Evolutionary conservation across 352 stramenopile species (phyloP).

Genomic region (Globisporangium okanoganense): DNA sequence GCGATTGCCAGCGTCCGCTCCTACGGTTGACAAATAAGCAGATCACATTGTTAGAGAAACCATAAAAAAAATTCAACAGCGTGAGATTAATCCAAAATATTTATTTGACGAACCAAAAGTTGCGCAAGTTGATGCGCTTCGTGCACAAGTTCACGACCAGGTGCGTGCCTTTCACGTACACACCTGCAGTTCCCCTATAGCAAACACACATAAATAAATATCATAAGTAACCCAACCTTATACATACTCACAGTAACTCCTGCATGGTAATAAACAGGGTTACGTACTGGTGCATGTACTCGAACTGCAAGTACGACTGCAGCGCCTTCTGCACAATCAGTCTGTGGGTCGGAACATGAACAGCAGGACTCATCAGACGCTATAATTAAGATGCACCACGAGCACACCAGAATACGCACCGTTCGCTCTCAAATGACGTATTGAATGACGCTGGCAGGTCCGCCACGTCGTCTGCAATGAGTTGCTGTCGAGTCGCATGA

Average conservation of each 20-base stretch:
- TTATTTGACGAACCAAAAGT: conserved; percentile 64
- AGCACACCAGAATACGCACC: conserved; percentile 25
- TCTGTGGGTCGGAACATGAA: conserved; percentile 14
- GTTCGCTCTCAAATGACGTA: conserved; percentile 61
- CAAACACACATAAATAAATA: neutral
- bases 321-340: conserved; percentile 60
- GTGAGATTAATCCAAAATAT: neutral
- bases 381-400: neutral
- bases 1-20: conserved; percentile 80
- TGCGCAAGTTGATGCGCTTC: conserved; percentile 86
- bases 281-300: conserved; percentile 85
- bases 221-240: conserved; percentile 2
- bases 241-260: too few species aligned
- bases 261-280: too few species aligned
- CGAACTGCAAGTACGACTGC: conserved; percentile 78
- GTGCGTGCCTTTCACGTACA: conserved; percentile 63
- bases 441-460: conserved; percentile 36
- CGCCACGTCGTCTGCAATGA: conserved; percentile 47
- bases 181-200: conserved; percentile 64
- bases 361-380: too few species aligned
- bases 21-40: conserved; percentile 2
- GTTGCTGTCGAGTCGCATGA: conserved; percentile 23
- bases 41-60: neutral
- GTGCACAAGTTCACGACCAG: conserved; percentile 80
- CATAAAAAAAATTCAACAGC: neutral